Conservation (phyloP, 2,329 filamentous ascomycete species). For the Penicillium sclerotigenum region DNA sequence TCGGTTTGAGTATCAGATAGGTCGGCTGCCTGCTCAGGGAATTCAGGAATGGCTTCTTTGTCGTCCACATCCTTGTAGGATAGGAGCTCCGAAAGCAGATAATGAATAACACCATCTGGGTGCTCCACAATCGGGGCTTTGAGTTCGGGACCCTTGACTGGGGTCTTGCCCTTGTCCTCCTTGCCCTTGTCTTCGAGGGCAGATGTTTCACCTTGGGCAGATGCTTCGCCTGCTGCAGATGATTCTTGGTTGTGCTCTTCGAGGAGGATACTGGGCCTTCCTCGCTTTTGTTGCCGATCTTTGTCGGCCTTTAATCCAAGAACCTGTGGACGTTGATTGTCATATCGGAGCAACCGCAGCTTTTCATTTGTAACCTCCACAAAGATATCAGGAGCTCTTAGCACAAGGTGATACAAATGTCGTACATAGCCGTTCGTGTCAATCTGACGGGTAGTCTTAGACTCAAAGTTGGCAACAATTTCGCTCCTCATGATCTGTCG, state of each 20-base stretch:
- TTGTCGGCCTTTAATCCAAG: constrained; percentile 53
- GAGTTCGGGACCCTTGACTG: constrained; percentile 61
- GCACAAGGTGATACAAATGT: constrained; percentile 71
- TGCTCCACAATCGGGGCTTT: constrained; percentile 87
- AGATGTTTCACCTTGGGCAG: constrained; percentile 16
- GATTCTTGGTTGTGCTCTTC: constrained; percentile 31
- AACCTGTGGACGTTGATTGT: constrained; percentile 52
- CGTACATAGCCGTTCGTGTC: constrained; percentile 74
- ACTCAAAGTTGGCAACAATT: constrained; percentile 74
- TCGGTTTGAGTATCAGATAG: constrained; percentile 41
- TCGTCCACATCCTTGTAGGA: constrained; percentile 93
- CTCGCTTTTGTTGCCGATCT: constrained; percentile 21
- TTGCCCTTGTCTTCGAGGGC: constrained; percentile 12
- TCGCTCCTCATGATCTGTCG: constrained; percentile 90
- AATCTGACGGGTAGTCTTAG: constrained; percentile 52
- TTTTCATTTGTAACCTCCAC: constrained; percentile 84
- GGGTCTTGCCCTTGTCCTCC: constrained; percentile 33
- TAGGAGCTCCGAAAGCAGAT: constrained; percentile 84
- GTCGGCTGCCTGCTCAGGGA: constrained; percentile 26
- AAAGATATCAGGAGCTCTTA: constrained; percentile 81
- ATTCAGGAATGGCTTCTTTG: constrained; percentile 56
- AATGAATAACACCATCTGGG: constrained; percentile 92
- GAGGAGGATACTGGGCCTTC: constrained; percentile 20
- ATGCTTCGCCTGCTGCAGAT: constrained; percentile 24
- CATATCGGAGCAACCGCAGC: constrained; percentile 67